Base-by-base conservation (phyloP, 768 basidiomycete species). In the Boletus insuetus region DNA sequence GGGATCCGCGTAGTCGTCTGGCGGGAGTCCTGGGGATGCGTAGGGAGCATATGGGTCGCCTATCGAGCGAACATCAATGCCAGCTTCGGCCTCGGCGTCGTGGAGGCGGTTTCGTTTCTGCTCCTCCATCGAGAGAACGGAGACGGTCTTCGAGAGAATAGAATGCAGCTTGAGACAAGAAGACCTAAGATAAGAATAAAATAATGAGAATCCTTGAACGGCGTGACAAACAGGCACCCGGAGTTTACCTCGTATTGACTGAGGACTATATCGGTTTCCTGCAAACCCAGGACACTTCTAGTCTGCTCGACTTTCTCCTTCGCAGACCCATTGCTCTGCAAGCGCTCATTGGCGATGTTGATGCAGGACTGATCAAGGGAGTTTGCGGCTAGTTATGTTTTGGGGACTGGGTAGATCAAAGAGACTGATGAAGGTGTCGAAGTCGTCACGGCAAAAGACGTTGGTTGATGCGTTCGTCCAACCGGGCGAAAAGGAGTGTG, bases 391-490 rank as follows among this genome's bases (percentile, higher is more conserved):
- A 6, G 87, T 85, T 73, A 93, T 82, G 73, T 97, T 95, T 71
- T 97, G 94, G 6, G 89, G 82, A 6, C 96, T 94, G 3, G 96
- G 94, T 12, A 98, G 83, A 70, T 99, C 94, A 66, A 98, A 88
- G 35, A 98, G 79, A 10, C 94, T 92, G 60, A 98, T 87, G 74
- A 95, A 97, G 3, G 90, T 91, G 4, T 81, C 78, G 59, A 94
- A 99, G 67, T 97, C 94, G 38, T 98, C 95, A 22, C 86, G 84
- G 76, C 94, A 22, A 97, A 16, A 99, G 83, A 39, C 90, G 89
- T 62, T 97, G 89, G 69, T 98, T 98, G 77, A 98, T 87, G 67
- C 92, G 83, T 67, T 98, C 97, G 69, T 95, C 96, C 55, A 98
- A 73, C 95, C 95, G 98, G 3, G 92, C 86, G 64, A 98, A 98